These are phyloP conservation scores for Geranium brycei DNA, from an alignment of 345 rosid species.

Conservation along the genomic window DNA sequence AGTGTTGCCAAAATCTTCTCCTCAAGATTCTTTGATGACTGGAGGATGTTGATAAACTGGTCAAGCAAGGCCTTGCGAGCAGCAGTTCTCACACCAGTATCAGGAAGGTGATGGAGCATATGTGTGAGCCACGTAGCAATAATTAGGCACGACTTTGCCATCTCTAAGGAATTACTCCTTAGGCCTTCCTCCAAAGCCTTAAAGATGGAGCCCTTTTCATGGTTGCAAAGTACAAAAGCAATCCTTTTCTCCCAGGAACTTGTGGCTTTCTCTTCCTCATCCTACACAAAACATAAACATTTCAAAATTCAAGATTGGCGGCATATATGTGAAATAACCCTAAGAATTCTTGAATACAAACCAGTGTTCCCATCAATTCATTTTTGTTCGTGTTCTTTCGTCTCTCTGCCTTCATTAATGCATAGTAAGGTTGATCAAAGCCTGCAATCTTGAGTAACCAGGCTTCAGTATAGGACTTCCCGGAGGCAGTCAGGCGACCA, in stretches of 20 bases:
- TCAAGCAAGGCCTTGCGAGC: conserved; percentile 43
- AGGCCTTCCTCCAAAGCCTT: conserved; percentile 53
- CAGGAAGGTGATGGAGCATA: conserved; percentile 50
- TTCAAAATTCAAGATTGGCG: background rate
- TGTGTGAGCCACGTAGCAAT: conserved; percentile 43
- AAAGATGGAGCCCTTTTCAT: conserved; percentile 54
- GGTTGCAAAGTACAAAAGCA: conserved; percentile 48
- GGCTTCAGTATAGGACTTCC: conserved; percentile 36
- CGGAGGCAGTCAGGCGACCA: conserved; percentile 33
- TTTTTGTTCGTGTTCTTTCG: conserved; percentile 10
- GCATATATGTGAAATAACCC: background rate
- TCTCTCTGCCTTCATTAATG: conserved; percentile 28
- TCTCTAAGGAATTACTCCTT: conserved; percentile 44
- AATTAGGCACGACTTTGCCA: conserved; percentile 43
- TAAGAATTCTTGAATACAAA: conserved; percentile 8
- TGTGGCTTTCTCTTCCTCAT: conserved; percentile 40
- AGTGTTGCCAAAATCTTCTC: conserved; percentile 54
- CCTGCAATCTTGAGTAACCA: conserved; percentile 54
- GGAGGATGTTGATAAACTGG: conserved; percentile 45
- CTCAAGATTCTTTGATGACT: conserved; percentile 44
- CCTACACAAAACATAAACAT: conserved; percentile 15
- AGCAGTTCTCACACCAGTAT: conserved; percentile 27
- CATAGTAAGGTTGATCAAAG: conserved; percentile 39
- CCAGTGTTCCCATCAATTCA: conserved; percentile 31
- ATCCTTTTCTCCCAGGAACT: conserved; percentile 48